Conservation (phyloP, 441 rosid species). For the Corymbia calophylla region DNA sequence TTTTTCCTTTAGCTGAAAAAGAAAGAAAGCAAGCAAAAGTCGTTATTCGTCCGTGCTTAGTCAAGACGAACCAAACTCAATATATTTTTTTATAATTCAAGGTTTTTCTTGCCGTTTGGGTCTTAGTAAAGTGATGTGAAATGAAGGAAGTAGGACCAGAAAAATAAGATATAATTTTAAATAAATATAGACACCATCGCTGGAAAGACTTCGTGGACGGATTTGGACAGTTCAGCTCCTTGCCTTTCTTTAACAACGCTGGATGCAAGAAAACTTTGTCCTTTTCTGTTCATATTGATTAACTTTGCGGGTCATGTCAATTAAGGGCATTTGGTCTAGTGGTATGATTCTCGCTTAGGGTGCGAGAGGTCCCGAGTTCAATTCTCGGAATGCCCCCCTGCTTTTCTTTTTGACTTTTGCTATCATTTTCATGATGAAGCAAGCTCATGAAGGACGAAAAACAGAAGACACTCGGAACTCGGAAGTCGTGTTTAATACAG, state of each 20-base stretch:
- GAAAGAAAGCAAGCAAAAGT: neutral
- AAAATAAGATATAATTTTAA: neutral
- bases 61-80: neutral
- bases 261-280: fast-evolving
- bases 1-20: no score
- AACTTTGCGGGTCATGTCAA: no score
- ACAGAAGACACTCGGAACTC: neutral
- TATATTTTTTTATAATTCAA: neutral
- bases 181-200: neutral
- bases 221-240: neutral
- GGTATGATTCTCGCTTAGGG: conserved; percentile 6
- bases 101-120: neutral
- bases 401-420: fast-evolving
- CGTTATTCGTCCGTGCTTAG: neutral
- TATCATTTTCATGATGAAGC: neutral
- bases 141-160: neutral
- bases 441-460: neutral
- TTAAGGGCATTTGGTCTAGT: neutral
- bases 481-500: neutral
- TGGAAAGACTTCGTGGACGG: neutral
- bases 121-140: neutral
- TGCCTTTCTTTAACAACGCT: neutral
- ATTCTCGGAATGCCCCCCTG: neutral
- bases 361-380: conserved; percentile 6
- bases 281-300: neutral